Percentiles rank a stretch among this genome's conserved stretches.
Conservation (phyloP, 2,329 filamentous ascomycete species). For the Apiospora hydei region DNA sequence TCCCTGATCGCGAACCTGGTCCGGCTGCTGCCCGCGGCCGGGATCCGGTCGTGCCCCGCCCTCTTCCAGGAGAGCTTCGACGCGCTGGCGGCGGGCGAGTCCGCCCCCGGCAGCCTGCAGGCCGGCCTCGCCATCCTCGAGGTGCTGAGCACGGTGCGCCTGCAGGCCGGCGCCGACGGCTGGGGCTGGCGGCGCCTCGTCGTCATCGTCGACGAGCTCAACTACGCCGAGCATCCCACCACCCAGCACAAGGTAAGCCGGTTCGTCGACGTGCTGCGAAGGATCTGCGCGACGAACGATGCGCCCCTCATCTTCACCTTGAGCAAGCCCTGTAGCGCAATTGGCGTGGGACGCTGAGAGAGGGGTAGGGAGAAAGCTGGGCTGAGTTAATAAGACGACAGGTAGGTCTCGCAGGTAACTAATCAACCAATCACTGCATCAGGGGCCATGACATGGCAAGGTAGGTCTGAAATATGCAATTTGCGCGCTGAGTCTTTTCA, state of each 20-base stretch:
- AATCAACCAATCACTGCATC: not conserved
- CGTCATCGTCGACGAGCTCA: slow-evolving; percentile 25
- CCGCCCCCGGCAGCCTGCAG: slow-evolving; percentile 17
- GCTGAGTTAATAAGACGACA: not conserved
- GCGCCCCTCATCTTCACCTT: slow-evolving; percentile 23
- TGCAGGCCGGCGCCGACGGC: not conserved
- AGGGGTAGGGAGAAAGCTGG: not conserved
- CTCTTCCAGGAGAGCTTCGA: not conserved
- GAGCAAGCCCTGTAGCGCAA: not conserved
- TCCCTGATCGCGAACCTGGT: slow-evolving; percentile 19
- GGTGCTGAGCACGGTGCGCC: not conserved
- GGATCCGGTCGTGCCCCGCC: not conserved
- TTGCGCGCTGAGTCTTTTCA: not conserved
- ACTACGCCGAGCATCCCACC: slow-evolving; percentile 22
- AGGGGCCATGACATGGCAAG: not conserved
- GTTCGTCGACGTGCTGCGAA: slow-evolving; percentile 21
- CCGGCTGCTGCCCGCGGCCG: not conserved
- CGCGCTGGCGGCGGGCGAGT: slow-evolving; percentile 8
- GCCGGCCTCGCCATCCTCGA: slow-evolving; percentile 27
- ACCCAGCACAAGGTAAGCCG: slow-evolving; percentile 22
- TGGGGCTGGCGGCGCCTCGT: slow-evolving; percentile 21
- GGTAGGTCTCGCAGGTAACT: not conserved
- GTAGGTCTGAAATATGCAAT: slow-evolving; percentile 15
- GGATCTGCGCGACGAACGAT: slow-evolving; percentile 21
- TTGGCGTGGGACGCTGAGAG: not conserved